A percentile compares a stretch with the other conserved stretches of the same genome.
phyloP scores from a whole-genome alignment of 2,329 filamentous ascomycete genomes.

The Teratosphaeria gauchensis region DNA sequence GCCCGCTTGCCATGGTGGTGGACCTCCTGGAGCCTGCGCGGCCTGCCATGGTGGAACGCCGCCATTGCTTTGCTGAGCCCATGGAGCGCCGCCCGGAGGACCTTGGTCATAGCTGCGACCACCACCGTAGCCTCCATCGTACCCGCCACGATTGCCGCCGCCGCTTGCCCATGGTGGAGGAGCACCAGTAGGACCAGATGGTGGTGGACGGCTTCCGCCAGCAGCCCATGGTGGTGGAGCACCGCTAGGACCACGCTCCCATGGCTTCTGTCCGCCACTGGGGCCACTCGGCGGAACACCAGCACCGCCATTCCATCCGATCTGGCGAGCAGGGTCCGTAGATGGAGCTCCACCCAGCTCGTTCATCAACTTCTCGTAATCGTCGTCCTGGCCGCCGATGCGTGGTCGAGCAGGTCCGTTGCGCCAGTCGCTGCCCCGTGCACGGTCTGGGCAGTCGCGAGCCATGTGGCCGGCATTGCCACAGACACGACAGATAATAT shows the following conservation, averaged over 20 bases:
- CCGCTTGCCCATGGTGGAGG: slow-evolving; percentile 28
- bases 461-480: slow-evolving; percentile 98
- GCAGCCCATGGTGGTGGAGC: slow-evolving; percentile 27
- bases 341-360: slow-evolving; percentile 72
- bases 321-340: slow-evolving; percentile 54
- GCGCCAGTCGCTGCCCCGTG: slow-evolving; percentile 84
- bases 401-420: slow-evolving; percentile 51
- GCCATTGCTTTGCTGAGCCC: slow-evolving; percentile 6
- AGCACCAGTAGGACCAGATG: slow-evolving; percentile 10
- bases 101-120: slow-evolving; percentile 16
- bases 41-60: slow-evolving; percentile 2
- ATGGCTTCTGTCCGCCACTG: slow-evolving; percentile 44
- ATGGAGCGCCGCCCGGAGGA: slow-evolving; percentile 9
- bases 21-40: slow-evolving; percentile 1
- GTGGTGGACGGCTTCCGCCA: slow-evolving; percentile 6
- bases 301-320: slow-evolving; percentile 70
- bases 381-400: slow-evolving; percentile 71
- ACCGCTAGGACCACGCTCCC: slow-evolving; percentile 21
- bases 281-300: slow-evolving; percentile 50
- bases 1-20: slow-evolving; percentile 10
- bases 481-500: slow-evolving; percentile 96
- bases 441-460: slow-evolving; percentile 89
- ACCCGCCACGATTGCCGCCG: slow-evolving; percentile 8
- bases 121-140: slow-evolving; percentile 10
- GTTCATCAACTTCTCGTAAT: slow-evolving; percentile 98